Percentiles rank a stretch among this genome's conserved stretches.
Evolutionary conservation across 139 green algal species (phyloP).

Genomic region (Nannochloris sp.): DNA sequence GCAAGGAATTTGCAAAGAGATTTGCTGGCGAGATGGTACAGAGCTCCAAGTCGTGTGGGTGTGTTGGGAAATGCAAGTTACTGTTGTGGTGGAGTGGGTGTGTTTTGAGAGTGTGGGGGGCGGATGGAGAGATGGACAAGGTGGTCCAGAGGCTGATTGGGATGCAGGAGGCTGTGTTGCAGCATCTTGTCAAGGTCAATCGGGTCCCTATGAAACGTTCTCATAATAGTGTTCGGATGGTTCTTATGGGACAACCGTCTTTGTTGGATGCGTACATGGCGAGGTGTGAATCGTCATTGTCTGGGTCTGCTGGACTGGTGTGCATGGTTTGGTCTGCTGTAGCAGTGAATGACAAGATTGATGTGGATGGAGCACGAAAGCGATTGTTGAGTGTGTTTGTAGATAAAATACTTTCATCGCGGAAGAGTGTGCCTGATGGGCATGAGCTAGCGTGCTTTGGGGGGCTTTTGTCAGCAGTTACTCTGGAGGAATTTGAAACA

Average conservation of each 20-base stretch:
- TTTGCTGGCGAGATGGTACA: too few relatives aligned
- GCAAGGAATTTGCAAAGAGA: too few relatives aligned
- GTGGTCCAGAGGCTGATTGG: not conserved
- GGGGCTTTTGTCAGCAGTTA: constrained; percentile 36
- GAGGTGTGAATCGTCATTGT: too few relatives aligned
- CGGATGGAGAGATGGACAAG: not conserved
- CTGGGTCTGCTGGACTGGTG: too few relatives aligned
- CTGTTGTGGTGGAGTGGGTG: not conserved
- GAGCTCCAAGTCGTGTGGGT: too few relatives aligned
- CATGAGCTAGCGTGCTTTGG: constrained; percentile 25
- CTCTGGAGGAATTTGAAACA: constrained; percentile 31
- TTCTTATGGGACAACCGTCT: not conserved
- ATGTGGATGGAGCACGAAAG: not conserved
- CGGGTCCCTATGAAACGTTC: not conserved
- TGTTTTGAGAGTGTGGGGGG: not conserved
- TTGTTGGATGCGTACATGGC: not conserved
- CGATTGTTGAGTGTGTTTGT: constrained; percentile 19
- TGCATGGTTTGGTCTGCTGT: too few relatives aligned
- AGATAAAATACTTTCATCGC: constrained; percentile 30
- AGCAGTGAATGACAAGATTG: not conserved
- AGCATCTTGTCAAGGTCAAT: not conserved
- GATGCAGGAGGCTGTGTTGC: not conserved
- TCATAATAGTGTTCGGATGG: not conserved
- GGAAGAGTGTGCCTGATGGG: constrained; percentile 8
- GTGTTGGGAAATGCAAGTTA: not conserved